Conservation (phyloP, 345 rosid species). For the Angophora floribunda region DNA sequence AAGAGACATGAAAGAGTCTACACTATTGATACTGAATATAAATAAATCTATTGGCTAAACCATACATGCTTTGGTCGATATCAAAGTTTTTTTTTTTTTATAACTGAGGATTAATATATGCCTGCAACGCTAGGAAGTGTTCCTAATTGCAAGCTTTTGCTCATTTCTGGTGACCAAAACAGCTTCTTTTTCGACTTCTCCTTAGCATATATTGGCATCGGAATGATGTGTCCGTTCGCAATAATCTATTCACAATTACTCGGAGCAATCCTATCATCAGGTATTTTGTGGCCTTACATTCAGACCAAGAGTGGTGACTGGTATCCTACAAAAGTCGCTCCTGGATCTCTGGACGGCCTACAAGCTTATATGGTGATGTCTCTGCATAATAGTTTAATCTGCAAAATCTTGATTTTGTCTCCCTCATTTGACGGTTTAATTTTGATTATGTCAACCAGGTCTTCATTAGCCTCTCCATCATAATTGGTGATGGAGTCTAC, state of each 20-base stretch:
- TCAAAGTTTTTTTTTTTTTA: background rate
- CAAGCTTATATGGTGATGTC: background rate
- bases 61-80: background rate
- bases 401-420: background rate
- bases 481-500: background rate
- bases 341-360: background rate
- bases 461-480: background rate
- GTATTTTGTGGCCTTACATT: background rate
- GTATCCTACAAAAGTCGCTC: background rate
- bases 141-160: background rate
- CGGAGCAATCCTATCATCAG: background rate
- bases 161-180: background rate
- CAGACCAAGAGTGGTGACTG: background rate
- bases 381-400: background rate
- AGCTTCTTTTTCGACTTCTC: background rate
- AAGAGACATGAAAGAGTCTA: background rate
- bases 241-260: background rate
- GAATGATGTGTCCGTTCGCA: background rate
- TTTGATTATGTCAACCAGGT: background rate
- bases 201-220: background rate
- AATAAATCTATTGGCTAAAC: background rate
- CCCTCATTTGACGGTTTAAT: background rate
- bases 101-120: background rate
- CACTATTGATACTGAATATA: background rate
- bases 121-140: background rate